These are phyloP conservation scores for Pseudopyricularia javanii DNA, from an alignment of 2,329 filamentous ascomycete genomes.

Conservation along the genomic window DNA sequence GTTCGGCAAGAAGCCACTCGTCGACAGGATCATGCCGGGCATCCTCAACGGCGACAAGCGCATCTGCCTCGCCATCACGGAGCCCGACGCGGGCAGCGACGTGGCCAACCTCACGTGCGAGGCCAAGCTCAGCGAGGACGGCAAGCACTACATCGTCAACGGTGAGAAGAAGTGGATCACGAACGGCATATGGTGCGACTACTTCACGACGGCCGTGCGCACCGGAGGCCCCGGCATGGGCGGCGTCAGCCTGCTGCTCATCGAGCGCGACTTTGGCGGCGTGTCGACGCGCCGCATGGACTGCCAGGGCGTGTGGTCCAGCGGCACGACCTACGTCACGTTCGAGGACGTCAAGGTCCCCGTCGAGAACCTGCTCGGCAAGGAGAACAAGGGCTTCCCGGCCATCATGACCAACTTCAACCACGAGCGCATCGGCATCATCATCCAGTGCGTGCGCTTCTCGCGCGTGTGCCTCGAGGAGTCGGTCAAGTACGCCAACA, in stretches of 20 bases:
- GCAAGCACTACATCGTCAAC: slow-evolving; percentile 98
- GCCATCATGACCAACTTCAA: slow-evolving; percentile 99
- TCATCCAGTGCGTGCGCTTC: slow-evolving; percentile 95
- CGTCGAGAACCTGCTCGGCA: slow-evolving; percentile 96
- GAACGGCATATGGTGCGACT: slow-evolving; percentile 93
- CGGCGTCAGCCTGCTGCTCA: slow-evolving; percentile 79
- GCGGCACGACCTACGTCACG: slow-evolving; percentile 91
- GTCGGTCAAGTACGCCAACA: slow-evolving; percentile 91
- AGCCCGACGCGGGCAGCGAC: slow-evolving; percentile 89
- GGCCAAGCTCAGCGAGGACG: slow-evolving; percentile 86
- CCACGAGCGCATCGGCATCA: slow-evolving; percentile 96
- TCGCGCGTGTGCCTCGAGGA: slow-evolving; percentile 95
- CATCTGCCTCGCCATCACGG: slow-evolving; percentile 94
- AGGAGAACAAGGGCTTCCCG: slow-evolving; percentile 94
- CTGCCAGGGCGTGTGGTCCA: slow-evolving; percentile 94
- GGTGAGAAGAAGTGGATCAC: slow-evolving; percentile 99
- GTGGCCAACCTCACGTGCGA: slow-evolving; percentile 94
- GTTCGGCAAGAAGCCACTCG: slow-evolving; percentile 74
- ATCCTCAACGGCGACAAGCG: slow-evolving; percentile 90
- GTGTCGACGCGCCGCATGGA: slow-evolving; percentile 94
- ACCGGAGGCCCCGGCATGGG: slow-evolving; percentile 87
- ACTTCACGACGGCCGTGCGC: slow-evolving; percentile 93
- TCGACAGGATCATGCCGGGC: slow-evolving; percentile 77
- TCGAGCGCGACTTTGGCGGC: slow-evolving; percentile 73
- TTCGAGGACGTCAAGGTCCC: slow-evolving; percentile 99